A percentile compares a stretch with the other conserved stretches of the same genome.
phyloP scores from a whole-genome alignment of 2,329 filamentous ascomycete species.

The Chaetomium strumarium region DNA sequence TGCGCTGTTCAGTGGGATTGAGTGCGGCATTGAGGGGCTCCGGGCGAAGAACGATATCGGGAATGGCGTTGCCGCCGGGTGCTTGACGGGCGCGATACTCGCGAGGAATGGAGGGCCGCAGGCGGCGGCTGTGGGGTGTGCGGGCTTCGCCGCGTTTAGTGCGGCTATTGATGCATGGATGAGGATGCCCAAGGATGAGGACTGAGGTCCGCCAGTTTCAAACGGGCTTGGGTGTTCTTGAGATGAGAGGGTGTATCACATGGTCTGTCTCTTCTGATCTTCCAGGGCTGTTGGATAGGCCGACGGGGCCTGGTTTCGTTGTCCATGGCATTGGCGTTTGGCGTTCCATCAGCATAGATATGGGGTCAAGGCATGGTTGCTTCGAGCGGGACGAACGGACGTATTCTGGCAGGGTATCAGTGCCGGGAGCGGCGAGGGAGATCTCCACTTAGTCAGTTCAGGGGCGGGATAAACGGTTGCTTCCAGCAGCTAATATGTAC shows the following conservation, averaged over 20 bases:
- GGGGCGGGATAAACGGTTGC: neutral
- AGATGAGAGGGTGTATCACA: slow-evolving; percentile 6
- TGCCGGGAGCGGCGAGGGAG: neutral
- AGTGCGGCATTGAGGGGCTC: slow-evolving; percentile 90
- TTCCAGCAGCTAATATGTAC: neutral
- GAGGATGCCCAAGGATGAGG: slow-evolving; percentile 65
- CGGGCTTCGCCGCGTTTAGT: slow-evolving; percentile 88
- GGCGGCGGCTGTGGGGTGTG: slow-evolving; percentile 80
- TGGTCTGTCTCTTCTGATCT: neutral
- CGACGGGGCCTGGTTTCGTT: slow-evolving; percentile 21
- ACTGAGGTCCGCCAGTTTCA: slow-evolving; percentile 1
- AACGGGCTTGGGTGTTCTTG: neutral
- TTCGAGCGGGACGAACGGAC: slow-evolving; percentile 6
- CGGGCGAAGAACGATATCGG: slow-evolving; percentile 89
- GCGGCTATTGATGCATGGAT: slow-evolving; percentile 90
- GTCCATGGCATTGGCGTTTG: slow-evolving; percentile 29
- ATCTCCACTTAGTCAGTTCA: slow-evolving; percentile 12
- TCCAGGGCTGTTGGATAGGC: slow-evolving; percentile 4
- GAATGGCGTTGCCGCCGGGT: slow-evolving; percentile 84
- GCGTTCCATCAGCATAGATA: slow-evolving; percentile 9
- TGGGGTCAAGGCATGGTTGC: neutral
- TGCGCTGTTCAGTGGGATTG: slow-evolving; percentile 83
- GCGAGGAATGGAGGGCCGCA: slow-evolving; percentile 84
- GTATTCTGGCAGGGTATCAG: neutral
- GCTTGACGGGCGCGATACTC: slow-evolving; percentile 82